A percentile compares a stretch with the other conserved stretches of the same genome.
These are phyloP conservation scores for Ogataea nitratoaversa DNA, from an alignment of 805 yeast genomes.

Conservation along the genomic window DNA sequence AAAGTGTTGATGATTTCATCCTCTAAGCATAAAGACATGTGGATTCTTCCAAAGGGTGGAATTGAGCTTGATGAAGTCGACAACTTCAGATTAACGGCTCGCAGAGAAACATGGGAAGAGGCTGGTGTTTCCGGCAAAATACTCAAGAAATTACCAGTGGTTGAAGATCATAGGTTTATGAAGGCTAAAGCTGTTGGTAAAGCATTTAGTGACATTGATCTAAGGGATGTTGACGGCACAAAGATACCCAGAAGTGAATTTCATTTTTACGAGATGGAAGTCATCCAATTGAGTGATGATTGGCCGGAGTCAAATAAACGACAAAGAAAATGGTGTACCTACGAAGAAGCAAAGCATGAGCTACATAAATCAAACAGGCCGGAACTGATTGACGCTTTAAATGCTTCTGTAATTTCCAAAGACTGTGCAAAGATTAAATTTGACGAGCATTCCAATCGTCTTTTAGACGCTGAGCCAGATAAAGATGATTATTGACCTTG, in stretches of 20 bases:
- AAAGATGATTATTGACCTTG: constrained; percentile 28
- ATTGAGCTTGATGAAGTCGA: constrained; percentile 76
- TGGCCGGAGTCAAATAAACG: constrained; percentile 78
- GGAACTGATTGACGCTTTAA: constrained; percentile 62
- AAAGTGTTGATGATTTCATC: constrained; percentile 79
- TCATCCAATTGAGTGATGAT: constrained; percentile 46
- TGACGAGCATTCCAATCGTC: constrained; percentile 24
- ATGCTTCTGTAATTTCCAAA: constrained; percentile 47
- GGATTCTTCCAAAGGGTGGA: constrained; percentile 97
- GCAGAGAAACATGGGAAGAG: constrained; percentile 96
- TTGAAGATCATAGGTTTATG: constrained; percentile 47
- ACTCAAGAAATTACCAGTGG: constrained; percentile 52
- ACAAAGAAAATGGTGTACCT: constrained; percentile 70
- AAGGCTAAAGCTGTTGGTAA: constrained; percentile 17
- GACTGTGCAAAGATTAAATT: constrained; percentile 25
- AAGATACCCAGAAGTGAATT: constrained; percentile 72
- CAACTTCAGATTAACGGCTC: constrained; percentile 48
- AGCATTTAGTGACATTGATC: constrained; percentile 15
- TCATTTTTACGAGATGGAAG: constrained; percentile 77
- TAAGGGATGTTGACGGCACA: constrained; percentile 21
- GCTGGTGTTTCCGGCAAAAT: constrained; percentile 81
- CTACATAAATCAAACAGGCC: constrained; percentile 54
- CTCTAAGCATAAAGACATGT: constrained; percentile 57
- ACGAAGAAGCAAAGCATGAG: constrained; percentile 61
- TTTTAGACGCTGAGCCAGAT: constrained; percentile 26